A percentile compares a stretch with the other conserved stretches of the same genome.
These are phyloP conservation scores for Yueomyces sp. DNA, from an alignment of 1,139 yeast genomes.

Conservation along the genomic window DNA sequence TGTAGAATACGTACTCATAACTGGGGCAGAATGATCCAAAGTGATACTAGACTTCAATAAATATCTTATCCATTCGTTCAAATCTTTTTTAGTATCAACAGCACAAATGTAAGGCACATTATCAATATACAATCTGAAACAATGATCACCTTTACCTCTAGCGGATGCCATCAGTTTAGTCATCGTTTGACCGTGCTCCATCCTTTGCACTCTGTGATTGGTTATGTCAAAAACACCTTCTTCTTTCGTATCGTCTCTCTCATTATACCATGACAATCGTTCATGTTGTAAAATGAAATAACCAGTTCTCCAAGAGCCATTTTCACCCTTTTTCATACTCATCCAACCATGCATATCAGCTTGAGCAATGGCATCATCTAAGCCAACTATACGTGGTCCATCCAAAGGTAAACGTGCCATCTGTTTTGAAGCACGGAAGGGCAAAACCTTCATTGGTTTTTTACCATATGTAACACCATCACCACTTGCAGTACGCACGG, in stretches of 20 bases:
- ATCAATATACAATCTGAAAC: constrained; percentile 88
- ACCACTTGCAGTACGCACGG: background rate
- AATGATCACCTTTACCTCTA: constrained; percentile 85
- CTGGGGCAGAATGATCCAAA: constrained; percentile 84
- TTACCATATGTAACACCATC: too few species aligned
- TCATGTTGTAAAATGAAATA: constrained; percentile 89
- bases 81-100: constrained; percentile 77
- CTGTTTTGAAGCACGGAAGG: background rate
- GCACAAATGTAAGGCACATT: constrained; percentile 95
- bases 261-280: constrained; percentile 69
- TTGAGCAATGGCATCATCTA: constrained; percentile 61
- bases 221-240: constrained; percentile 91
- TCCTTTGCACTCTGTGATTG: constrained; percentile 71
- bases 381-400: constrained; percentile 71
- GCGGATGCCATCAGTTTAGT: constrained; percentile 79
- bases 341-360: constrained; percentile 89
- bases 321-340: constrained; percentile 78
- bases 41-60: constrained; percentile 93
- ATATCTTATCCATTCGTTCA: constrained; percentile 92
- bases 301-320: constrained; percentile 82
- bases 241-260: constrained; percentile 66
- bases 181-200: constrained; percentile 41
- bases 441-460: background rate
- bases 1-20: constrained; percentile 81
- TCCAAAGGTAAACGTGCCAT: constrained; percentile 29